Evolutionary conservation across 2,329 filamentous ascomycete species (phyloP).

Genomic region (Xylariales sp.): DNA sequence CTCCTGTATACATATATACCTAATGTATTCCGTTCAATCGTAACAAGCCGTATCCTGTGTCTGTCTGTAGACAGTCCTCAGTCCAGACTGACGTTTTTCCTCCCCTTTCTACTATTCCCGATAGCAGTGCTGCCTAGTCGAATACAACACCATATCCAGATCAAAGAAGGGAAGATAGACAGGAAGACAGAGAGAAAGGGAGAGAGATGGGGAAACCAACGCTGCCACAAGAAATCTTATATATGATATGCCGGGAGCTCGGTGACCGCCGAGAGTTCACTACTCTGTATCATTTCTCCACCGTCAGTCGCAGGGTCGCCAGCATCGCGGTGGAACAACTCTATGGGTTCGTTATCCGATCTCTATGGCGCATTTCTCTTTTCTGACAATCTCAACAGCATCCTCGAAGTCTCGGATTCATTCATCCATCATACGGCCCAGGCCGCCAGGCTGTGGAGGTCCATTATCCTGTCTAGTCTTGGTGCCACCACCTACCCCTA

Average conservation of each 20-base stretch:
- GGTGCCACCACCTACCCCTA: conserved; percentile 74
- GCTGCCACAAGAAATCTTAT: conserved; percentile 69
- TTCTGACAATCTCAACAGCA: conserved; percentile 51
- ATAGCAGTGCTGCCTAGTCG: too few relatives aligned
- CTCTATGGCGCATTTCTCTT: background rate
- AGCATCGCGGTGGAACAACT: conserved; percentile 69
- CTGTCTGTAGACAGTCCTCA: too few relatives aligned
- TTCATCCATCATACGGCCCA: conserved; percentile 50
- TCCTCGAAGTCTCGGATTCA: conserved; percentile 58
- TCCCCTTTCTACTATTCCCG: too few relatives aligned
- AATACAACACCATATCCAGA: too few relatives aligned
- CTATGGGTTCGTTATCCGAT: conserved; percentile 64
- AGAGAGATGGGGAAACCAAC: conserved; percentile 37
- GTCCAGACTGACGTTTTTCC: too few relatives aligned
- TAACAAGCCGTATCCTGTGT: too few relatives aligned
- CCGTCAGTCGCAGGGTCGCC: conserved; percentile 66
- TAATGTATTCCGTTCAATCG: too few relatives aligned
- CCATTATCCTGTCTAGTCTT: conserved; percentile 73
- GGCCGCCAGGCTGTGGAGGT: conserved; percentile 75
- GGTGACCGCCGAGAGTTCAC: conserved; percentile 66
- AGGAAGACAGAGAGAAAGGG: too few relatives aligned
- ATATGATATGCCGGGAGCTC: conserved; percentile 70
- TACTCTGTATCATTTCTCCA: conserved; percentile 69
- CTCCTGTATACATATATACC: too few relatives aligned
- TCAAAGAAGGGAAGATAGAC: too few relatives aligned